phyloP scores from a whole-genome alignment of 1,139 yeast species.

The Scheffersomyces lignicola region DNA sequence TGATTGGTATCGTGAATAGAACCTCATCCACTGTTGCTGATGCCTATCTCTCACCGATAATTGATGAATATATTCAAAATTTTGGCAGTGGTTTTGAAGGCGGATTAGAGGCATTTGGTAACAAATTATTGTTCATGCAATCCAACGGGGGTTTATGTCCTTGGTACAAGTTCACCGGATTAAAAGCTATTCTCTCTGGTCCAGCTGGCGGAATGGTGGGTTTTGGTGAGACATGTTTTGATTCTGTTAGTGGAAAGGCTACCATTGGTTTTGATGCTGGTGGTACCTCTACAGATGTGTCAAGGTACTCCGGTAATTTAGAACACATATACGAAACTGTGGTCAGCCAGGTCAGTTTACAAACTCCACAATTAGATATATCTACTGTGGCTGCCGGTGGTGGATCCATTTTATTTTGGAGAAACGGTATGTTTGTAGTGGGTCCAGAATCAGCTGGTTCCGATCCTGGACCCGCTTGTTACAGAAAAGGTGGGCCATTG shows the following conservation, averaged over 20 bases:
- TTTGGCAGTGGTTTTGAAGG: slow-evolving; percentile 48
- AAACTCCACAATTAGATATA: slow-evolving; percentile 48
- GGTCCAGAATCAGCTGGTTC: slow-evolving; percentile 52
- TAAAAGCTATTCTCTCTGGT: slow-evolving; percentile 48
- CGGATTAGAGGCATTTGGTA: slow-evolving; percentile 43
- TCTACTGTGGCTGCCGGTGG: slow-evolving; percentile 53
- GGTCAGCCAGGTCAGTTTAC: slow-evolving; percentile 43
- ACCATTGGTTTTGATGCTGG: slow-evolving; percentile 52
- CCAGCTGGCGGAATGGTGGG: slow-evolving; percentile 58
- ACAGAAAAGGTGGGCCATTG: slow-evolving; percentile 47
- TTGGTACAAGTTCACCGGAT: slow-evolving; percentile 49
- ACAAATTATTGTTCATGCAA: slow-evolving; percentile 46
- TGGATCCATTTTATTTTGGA: slow-evolving; percentile 47
- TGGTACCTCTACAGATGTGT: slow-evolving; percentile 50
- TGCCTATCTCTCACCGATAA: slow-evolving; percentile 43
- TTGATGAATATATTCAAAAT: slow-evolving; percentile 31
- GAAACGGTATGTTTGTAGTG: slow-evolving; percentile 46
- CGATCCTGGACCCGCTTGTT: slow-evolving; percentile 50
- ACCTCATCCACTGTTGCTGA: slow-evolving; percentile 48
- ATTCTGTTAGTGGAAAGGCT: slow-evolving; percentile 26
- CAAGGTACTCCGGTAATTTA: slow-evolving; percentile 37
- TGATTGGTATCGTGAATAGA: slow-evolving; percentile 46
- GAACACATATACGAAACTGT: slow-evolving; percentile 48
- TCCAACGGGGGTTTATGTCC: slow-evolving; percentile 52
- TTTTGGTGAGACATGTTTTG: slow-evolving; percentile 45